Evolutionary conservation across 1,139 yeast species (phyloP), one percentile per base, ranked within the genome.

Genomic region (Arxiozyma slooffiae): DNA sequence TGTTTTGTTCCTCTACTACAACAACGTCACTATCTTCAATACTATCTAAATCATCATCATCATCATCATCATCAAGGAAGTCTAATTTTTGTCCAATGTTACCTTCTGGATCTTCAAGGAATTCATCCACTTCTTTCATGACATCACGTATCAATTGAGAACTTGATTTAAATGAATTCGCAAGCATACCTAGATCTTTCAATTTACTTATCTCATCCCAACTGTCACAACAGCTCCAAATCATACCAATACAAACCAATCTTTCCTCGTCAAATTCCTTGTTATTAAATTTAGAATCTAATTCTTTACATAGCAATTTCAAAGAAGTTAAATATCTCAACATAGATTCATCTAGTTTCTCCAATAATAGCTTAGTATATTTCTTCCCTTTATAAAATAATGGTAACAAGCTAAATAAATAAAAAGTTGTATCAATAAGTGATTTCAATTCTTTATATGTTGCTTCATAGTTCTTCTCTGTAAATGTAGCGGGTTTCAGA

Each of bases 211-310:
- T 60, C 3, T 65, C 62, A 7, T 66, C 61, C 14, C 82, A 51
- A 0, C 60, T 57, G 53, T 80, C 85, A 62, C 86, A 80, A 41
- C 70, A 63, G 16, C 78, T 72, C 90, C 90, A 84, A 14, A 83
- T 69, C 59, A 75, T 76, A 22, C 87, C 92, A 22, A 83, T 79
- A 0, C 79, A 71, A 1, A 79, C 67, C 38, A 84, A 67, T 60
- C 88, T 72, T 5, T 71, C 70, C 43, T 71, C 69, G 5, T 57
- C 60, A n/a, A 44, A 46, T 3, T 60, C 62, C 43, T 53, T 52
- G 9, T 57, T 56, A 6, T 63, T 57, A 49, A 60, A 52, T 51
- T 63, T 55, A 14, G 53, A 49, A 5, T 57, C 57, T 1, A 71
- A 57, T 51, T 70, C 76, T 22, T 61, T 65, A 38, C 69, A 60